Evolutionary conservation across 1,139 yeast species (phyloP).

Genomic region (Pichia sp.): DNA sequence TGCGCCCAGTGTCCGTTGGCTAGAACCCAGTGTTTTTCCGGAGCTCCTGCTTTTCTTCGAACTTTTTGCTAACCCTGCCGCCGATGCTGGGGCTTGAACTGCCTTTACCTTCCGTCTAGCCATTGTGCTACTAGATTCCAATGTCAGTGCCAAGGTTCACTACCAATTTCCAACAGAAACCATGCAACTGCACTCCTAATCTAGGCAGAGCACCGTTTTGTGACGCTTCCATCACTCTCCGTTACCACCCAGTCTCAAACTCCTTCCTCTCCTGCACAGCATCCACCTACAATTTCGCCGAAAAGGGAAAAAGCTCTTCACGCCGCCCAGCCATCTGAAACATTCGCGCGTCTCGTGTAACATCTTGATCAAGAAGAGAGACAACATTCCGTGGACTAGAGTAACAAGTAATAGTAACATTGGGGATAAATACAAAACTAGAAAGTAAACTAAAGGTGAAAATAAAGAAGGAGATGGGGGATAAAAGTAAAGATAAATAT

Average conservation of each 20-base stretch:
- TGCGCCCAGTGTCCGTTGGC: background rate
- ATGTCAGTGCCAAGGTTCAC: background rate
- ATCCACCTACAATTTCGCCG: slow-evolving; percentile 5
- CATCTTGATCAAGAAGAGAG: background rate
- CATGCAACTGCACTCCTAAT: too few relatives aligned
- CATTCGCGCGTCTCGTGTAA: background rate
- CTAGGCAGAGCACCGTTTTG: too few relatives aligned
- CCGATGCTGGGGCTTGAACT: background rate
- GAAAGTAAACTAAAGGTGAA: background rate
- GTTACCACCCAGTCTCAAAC: background rate
- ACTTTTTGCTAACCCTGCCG: background rate
- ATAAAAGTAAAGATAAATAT: background rate
- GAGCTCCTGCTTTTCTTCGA: background rate
- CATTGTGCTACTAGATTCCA: slow-evolving; percentile 9
- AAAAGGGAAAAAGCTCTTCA: slow-evolving; percentile 1
- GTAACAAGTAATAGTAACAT: background rate
- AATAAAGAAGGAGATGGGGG: background rate
- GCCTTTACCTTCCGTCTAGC: slow-evolving; percentile 23
- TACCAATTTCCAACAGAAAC: too few relatives aligned
- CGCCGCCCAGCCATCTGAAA: background rate
- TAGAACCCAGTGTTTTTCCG: background rate
- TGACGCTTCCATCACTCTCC: background rate
- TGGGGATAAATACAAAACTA: background rate
- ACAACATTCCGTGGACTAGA: too few relatives aligned
- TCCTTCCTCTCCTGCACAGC: background rate